phyloP scores from a whole-genome alignment of 345 rosid genomes.

The Melastoma malabathricum region DNA sequence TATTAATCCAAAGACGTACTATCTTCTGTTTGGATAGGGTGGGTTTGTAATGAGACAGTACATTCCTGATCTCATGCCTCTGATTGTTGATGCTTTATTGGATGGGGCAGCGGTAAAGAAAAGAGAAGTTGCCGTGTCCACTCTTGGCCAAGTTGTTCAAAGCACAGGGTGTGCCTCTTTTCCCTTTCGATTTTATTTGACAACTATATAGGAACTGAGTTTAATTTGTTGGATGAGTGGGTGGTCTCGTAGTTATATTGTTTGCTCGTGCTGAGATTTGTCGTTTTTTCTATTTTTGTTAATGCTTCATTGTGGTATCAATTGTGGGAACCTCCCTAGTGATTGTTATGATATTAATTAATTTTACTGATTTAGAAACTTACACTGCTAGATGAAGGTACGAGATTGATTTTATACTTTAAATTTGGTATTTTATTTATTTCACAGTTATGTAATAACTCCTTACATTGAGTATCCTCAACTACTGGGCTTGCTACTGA shows the following conservation, averaged over 20 bases:
- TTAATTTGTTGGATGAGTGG: neutral
- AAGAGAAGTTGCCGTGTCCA: slow-evolving; percentile 97
- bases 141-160: slow-evolving; percentile 96
- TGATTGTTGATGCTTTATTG: slow-evolving; percentile 88
- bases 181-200: slow-evolving; percentile 6
- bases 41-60: slow-evolving; percentile 93
- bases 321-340: too few relatives aligned
- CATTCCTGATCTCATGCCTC: slow-evolving; percentile 88
- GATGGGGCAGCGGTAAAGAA: slow-evolving; percentile 94
- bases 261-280: too few relatives aligned
- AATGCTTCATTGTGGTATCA: too few relatives aligned
- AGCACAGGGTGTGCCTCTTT: slow-evolving; percentile 71
- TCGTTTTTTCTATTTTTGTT: too few relatives aligned
- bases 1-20: too few relatives aligned
- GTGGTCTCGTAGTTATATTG: neutral
- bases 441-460: slow-evolving; percentile 76
- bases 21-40: slow-evolving; percentile 45
- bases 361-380: too few relatives aligned
- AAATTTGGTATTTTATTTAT: slow-evolving; percentile 5
- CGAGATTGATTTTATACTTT: too few relatives aligned
- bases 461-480: slow-evolving; percentile 88
- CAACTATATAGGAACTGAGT: neutral
- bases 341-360: too few relatives aligned
- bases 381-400: too few relatives aligned
- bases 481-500: slow-evolving; percentile 88